Conservation (phyloP, 2,329 filamentous ascomycete genomes). For the Alternaria triticimaculans region DNA sequence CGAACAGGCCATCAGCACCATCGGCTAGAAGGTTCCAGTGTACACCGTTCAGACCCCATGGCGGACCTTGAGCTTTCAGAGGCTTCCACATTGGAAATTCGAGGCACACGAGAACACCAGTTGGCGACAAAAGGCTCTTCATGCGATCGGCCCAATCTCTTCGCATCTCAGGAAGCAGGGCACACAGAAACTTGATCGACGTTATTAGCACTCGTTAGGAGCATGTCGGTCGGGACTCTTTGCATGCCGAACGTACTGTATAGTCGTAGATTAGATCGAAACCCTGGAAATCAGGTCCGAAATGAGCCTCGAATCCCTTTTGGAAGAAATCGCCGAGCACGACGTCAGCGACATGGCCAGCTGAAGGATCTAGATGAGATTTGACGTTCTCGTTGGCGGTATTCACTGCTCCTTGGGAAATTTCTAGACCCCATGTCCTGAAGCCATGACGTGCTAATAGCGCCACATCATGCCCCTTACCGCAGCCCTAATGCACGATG, state of each 20-base stretch:
- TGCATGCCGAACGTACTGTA: conserved; percentile 51
- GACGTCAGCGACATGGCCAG: conserved; percentile 54
- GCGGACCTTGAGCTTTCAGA: conserved; percentile 69
- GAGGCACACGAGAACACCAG: conserved; percentile 65
- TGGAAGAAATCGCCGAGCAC: conserved; percentile 70
- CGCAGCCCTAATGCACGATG: conserved; percentile 63
- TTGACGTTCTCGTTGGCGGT: conserved; percentile 19
- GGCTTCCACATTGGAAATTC: conserved; percentile 78
- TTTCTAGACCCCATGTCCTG: conserved; percentile 75
- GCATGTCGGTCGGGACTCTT: neutral
- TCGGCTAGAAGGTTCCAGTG: conserved; percentile 21
- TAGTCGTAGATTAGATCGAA: conserved; percentile 70
- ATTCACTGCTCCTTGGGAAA: conserved; percentile 56
- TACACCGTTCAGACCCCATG: conserved; percentile 67
- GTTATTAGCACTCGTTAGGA: neutral
- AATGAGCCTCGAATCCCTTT: conserved; percentile 58
- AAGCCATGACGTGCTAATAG: conserved; percentile 75
- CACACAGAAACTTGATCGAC: conserved; percentile 61
- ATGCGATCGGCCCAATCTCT: conserved; percentile 63
- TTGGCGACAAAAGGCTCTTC: conserved; percentile 58
- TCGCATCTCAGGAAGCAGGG: conserved; percentile 60
- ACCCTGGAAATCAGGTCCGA: conserved; percentile 26
- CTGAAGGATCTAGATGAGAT: conserved; percentile 13
- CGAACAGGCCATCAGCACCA: conserved; percentile 17
- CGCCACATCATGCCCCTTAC: conserved; percentile 78